A percentile compares a stretch with the other conserved stretches of the same genome.
Evolutionary conservation across 2,329 filamentous ascomycete genomes (phyloP).

Genomic region (Aspergillus ochraceus): DNA sequence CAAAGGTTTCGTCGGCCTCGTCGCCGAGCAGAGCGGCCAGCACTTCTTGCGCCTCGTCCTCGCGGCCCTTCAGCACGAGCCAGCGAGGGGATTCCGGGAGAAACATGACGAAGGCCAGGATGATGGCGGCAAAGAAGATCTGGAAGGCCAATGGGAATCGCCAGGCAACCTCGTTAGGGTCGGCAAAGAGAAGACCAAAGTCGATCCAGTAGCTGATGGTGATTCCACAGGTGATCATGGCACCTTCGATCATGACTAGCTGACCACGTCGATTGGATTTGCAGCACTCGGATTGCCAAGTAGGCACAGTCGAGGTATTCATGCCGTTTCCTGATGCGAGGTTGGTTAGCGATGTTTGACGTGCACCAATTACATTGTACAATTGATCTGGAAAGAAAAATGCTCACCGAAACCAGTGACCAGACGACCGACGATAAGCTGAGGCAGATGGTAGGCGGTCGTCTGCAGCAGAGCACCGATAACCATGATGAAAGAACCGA

Average conservation of each 20-base stretch:
- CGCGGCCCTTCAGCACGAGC: constrained; percentile 57
- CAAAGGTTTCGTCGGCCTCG: constrained; percentile 44
- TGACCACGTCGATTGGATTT: constrained; percentile 53
- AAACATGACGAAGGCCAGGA: constrained; percentile 49
- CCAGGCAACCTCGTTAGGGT: constrained; percentile 51
- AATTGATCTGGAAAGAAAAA: no score
- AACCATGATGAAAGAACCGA: constrained; percentile 51
- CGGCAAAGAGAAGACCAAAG: constrained; percentile 55
- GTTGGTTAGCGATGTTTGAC: no score
- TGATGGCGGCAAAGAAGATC: constrained; percentile 56
- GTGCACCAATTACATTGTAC: background rate
- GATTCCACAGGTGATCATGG: constrained; percentile 53
- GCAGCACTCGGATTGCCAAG: constrained; percentile 54
- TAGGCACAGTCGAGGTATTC: constrained; percentile 55
- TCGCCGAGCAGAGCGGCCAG: constrained; percentile 50
- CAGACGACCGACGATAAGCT: constrained; percentile 54
- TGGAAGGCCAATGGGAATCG: constrained; percentile 60
- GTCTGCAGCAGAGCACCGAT: constrained; percentile 52
- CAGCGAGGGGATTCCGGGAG: constrained; percentile 61
- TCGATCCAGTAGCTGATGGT: constrained; percentile 54
- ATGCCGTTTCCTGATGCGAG: constrained; percentile 42
- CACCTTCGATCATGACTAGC: constrained; percentile 55
- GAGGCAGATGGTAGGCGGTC: constrained; percentile 47
- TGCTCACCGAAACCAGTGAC: constrained; percentile 51
- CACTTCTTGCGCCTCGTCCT: constrained; percentile 52